These are phyloP conservation scores for Asclepias syriaca DNA, from an alignment of 257 asterid species.

Conservation along the genomic window DNA sequence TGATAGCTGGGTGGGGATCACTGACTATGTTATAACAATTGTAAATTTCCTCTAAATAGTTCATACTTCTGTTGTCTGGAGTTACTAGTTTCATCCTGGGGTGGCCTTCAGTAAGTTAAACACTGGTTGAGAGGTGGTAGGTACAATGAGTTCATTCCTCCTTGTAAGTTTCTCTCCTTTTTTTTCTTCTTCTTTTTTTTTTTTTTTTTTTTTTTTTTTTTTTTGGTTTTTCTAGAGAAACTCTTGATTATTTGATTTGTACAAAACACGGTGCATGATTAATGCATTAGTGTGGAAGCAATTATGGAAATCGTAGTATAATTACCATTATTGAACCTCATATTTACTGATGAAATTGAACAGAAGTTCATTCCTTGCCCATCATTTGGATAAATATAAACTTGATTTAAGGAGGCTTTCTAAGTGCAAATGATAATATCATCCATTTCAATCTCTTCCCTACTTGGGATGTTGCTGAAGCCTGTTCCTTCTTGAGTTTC, in stretches of 20 bases:
- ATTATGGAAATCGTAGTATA: neutral
- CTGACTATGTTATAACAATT: constrained; percentile 17
- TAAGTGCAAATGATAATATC: constrained; percentile 2
- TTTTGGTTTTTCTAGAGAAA: neutral
- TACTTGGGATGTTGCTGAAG: neutral
- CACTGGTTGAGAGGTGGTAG: neutral
- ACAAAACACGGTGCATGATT: neutral
- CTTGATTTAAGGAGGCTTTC: neutral
- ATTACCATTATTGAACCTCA: neutral
- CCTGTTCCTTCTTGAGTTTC: neutral
- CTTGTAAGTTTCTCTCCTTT: no score
- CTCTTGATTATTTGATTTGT: constrained; percentile 1
- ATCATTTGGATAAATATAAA: neutral
- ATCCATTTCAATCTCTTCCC: neutral
- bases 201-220: no score
- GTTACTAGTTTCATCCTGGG: neutral
- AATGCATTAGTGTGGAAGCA: neutral
- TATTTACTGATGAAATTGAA: neutral
- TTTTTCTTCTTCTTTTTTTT: no score
- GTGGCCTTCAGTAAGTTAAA: neutral
- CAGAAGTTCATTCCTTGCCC: neutral
- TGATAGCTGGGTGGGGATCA: constrained; percentile 4
- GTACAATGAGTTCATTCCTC: neutral
- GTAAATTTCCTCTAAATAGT: constrained; percentile 28
- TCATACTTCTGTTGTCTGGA: neutral